These are phyloP conservation scores for Chamaecrista fasciculata DNA, from an alignment of 306 rosid genomes.

Conservation along the genomic window DNA sequence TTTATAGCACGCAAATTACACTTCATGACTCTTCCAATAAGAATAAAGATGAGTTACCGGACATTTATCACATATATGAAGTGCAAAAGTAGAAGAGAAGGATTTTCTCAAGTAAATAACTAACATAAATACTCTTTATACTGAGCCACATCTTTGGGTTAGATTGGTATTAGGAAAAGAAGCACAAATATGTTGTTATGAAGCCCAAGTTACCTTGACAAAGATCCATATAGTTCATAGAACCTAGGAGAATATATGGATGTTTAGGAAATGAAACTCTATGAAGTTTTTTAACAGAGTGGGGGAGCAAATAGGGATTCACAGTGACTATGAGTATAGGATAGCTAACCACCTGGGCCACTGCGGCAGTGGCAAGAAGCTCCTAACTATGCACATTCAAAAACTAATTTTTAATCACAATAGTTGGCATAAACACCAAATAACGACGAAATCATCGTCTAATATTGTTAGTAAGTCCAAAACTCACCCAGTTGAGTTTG, in stretches of 20 bases:
- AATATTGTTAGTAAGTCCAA: slow-evolving; percentile 21
- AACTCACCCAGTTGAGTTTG: slow-evolving; percentile 28
- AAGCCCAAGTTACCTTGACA: neutral
- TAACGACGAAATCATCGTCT: neutral
- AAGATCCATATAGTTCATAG: neutral
- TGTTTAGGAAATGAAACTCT: neutral
- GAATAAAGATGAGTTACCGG: no score
- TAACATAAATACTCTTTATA: neutral
- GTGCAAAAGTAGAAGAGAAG: no score
- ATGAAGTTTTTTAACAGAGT: neutral
- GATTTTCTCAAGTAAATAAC: neutral
- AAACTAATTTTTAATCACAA: neutral
- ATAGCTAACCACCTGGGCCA: neutral
- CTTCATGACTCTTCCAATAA: no score
- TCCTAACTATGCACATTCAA: neutral
- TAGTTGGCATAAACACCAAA: neutral
- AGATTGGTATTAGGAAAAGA: neutral
- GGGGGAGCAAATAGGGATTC: neutral
- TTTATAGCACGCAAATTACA: no score
- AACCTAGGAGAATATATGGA: neutral
- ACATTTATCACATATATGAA: neutral
- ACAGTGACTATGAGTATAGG: neutral
- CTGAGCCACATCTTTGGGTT: neutral
- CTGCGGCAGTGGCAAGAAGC: neutral
- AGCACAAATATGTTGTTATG: neutral